Evolutionary conservation across 169 alveolate genomes (phyloP), one percentile per base, ranked within the genome.

Genomic region (Theileria sp.): DNA sequence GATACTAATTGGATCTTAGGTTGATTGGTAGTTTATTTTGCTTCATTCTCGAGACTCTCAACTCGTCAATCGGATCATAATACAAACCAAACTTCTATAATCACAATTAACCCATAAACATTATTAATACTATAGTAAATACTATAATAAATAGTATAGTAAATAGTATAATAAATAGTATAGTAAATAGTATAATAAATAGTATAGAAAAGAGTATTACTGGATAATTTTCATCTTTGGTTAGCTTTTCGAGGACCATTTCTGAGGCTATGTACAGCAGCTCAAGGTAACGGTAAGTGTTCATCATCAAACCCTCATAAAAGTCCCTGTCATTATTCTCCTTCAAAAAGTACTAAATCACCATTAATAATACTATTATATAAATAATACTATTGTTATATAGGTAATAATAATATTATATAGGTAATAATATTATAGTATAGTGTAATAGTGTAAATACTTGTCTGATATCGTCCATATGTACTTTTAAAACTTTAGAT

Each of bases 21-120:
- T 83, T 74, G 4, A 83, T 82, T 34, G 96, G 96, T 61, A 93
- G 78, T 71, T 92, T 93, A 87, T 92, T 88, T n/a, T 80, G 88
- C 58, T 87, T 92, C 96, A 93, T 93, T 23, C 92, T 50, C 25
- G 81, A 81, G 72, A 84, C 91, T 25, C 94, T 83, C 72, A 69
- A 60, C 25, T 69, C 77, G 19, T 69, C 77, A 17, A 69, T 69
- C 5, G 77, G 77, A 69, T 69, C 65, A 19, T 69, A 44, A 69
- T 51, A 69, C 7, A 19, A n/a, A 1, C 61, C 77, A 44, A 13
- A 17, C 17, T 69, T 69, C 65, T 51, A 69, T 1, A 51, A n/a
- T n/a, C 2, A 13, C 62, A 85, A 81, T 21, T 70, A 75, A 30
- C 21, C 60, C 83, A 38, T 81, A 66, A 56, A 38, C 79, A 4